These are phyloP conservation scores for Plasmodium gaboni DNA, from an alignment of 169 alveolate species.

Conservation along the genomic window DNA sequence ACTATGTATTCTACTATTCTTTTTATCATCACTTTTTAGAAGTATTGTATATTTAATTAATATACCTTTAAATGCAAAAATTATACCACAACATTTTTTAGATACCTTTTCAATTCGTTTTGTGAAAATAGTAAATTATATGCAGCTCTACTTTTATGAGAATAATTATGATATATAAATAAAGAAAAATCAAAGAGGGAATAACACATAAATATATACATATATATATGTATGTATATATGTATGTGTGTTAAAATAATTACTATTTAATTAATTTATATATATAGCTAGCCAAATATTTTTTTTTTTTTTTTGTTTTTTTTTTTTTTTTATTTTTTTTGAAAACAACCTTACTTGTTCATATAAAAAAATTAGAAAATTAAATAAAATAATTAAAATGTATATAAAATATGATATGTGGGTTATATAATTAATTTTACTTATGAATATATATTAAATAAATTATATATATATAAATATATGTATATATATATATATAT, in stretches of 20 bases:
- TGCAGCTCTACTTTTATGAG: background rate
- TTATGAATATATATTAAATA: too few species aligned
- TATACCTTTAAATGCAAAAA: constrained; percentile 16
- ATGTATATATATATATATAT: too few species aligned
- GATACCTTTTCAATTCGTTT: constrained; percentile 13
- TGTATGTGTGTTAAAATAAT: background rate
- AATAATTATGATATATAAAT: background rate
- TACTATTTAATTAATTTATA: background rate
- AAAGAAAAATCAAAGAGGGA: background rate
- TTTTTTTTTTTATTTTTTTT: too few species aligned
- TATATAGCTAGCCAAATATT: background rate
- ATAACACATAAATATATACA: background rate
- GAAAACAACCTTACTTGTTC: too few species aligned
- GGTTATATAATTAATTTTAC: too few species aligned
- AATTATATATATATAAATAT: too few species aligned
- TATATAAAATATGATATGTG: too few species aligned
- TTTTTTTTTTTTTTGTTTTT: background rate
- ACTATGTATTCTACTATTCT: constrained; percentile 6
- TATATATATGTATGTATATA: background rate
- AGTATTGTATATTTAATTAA: constrained; percentile 16
- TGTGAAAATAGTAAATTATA: constrained; percentile 13
- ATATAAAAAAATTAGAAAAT: too few species aligned
- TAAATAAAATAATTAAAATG: too few species aligned
- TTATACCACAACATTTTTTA: constrained; percentile 4
- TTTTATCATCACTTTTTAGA: constrained; percentile 15